Evolutionary conservation across 441 rosid species (phyloP).

Genomic region (Cnidoscolus chayamansa): DNA sequence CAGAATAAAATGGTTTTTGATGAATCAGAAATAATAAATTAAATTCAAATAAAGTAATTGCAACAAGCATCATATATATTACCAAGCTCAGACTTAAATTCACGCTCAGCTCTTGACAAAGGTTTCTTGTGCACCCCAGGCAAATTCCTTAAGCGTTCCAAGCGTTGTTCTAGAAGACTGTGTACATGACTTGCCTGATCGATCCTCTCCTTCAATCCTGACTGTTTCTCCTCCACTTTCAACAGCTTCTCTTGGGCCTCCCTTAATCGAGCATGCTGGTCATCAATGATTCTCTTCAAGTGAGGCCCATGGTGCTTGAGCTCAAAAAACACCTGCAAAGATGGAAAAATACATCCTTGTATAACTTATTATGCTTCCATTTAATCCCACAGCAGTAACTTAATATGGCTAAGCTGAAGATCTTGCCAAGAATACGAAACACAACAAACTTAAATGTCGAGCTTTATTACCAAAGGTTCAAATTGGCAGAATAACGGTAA

Average conservation of each 20-base stretch:
- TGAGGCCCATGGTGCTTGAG: constrained; percentile 89
- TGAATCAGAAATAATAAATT: neutral
- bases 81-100: constrained; percentile 88
- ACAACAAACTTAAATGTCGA: neutral
- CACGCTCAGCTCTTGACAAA: constrained; percentile 78
- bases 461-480: constrained; percentile 4
- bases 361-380: constrained; percentile 5
- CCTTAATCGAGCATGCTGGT: constrained; percentile 57
- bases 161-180: constrained; percentile 57
- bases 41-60: neutral
- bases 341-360: constrained; percentile 14
- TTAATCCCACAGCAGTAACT: neutral
- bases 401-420: neutral
- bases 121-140: constrained; percentile 82
- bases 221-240: constrained; percentile 68
- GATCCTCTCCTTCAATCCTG: constrained; percentile 55
- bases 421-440: neutral
- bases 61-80: constrained; percentile 25
- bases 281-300: constrained; percentile 71
- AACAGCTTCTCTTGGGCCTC: constrained; percentile 62
- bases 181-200: constrained; percentile 43
- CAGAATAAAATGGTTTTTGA: neutral
- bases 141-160: constrained; percentile 63
- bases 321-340: constrained; percentile 71
- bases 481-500: neutral